A percentile compares a stretch with the other conserved stretches of the same genome.
These are phyloP conservation scores for Hibiscus mutabilis DNA, from an alignment of 345 rosid genomes.

Conservation along the genomic window DNA sequence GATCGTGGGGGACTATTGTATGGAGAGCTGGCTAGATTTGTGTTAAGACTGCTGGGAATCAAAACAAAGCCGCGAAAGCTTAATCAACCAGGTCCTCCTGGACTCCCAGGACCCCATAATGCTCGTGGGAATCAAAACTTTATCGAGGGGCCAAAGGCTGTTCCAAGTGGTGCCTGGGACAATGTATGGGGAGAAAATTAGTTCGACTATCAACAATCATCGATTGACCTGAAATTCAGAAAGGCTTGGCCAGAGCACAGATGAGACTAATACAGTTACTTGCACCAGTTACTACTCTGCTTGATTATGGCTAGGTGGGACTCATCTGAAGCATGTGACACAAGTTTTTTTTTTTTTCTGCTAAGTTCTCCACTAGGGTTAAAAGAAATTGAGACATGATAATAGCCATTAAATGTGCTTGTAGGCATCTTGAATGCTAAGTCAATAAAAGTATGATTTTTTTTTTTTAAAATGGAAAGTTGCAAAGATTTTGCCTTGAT, in stretches of 20 bases:
- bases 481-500: no score
- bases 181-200: conserved; percentile 70
- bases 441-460: neutral
- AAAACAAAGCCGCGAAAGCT: conserved; percentile 61
- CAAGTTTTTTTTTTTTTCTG: neutral
- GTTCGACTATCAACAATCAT: neutral
- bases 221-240: neutral
- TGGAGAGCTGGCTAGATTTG: conserved; percentile 96
- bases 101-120: conserved; percentile 52
- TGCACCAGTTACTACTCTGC: no score
- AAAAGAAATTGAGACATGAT: neutral
- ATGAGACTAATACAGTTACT: neutral
- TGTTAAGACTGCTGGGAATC: conserved; percentile 72
- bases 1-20: conserved; percentile 83
- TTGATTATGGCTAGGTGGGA: neutral
- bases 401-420: neutral
- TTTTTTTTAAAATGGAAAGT: neutral
- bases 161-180: conserved; percentile 80
- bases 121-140: conserved; percentile 49
- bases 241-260: neutral
- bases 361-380: neutral
- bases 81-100: conserved; percentile 59
- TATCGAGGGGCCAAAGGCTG: conserved; percentile 71
- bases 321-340: neutral
- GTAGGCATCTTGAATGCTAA: neutral